Evolutionary conservation across 805 yeast species (phyloP).

Genomic region (Metschnikowia arizonensis): DNA sequence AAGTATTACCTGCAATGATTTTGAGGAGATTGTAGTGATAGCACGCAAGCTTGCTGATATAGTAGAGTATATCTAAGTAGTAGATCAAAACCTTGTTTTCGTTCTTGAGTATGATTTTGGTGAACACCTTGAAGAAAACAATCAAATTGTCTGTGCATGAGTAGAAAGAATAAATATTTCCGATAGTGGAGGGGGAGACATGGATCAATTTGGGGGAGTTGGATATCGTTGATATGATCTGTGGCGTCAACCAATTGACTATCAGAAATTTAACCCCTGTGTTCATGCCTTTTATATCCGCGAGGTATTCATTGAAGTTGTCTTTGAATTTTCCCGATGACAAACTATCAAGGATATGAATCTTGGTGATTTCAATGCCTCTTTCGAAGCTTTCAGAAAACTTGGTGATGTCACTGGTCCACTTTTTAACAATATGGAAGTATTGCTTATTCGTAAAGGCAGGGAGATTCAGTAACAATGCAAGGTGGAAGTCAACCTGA

Average conservation of each 20-base stretch:
- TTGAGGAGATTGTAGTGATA: slow-evolving; percentile 24
- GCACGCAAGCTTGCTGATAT: slow-evolving; percentile 27
- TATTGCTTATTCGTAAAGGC: slow-evolving; percentile 52
- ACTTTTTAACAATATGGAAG: slow-evolving; percentile 49
- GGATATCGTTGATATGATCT: slow-evolving; percentile 33
- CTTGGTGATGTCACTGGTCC: slow-evolving; percentile 33
- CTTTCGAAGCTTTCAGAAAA: slow-evolving; percentile 36
- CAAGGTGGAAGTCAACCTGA: slow-evolving; percentile 44
- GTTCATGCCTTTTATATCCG: slow-evolving; percentile 23
- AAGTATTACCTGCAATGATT: slow-evolving; percentile 27
- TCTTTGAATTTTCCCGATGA: slow-evolving; percentile 20
- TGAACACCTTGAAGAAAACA: slow-evolving; percentile 36
- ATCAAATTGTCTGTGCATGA: slow-evolving; percentile 38
- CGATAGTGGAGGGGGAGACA: slow-evolving; percentile 27
- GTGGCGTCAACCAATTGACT: slow-evolving; percentile 47
- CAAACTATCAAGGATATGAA: slow-evolving; percentile 31
- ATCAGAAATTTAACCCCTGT: slow-evolving; percentile 44
- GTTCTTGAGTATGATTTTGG: slow-evolving; percentile 33
- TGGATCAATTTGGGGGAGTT: slow-evolving; percentile 36
- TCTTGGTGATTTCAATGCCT: slow-evolving; percentile 31
- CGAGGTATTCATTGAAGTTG: slow-evolving; percentile 9
- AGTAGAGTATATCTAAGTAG: slow-evolving; percentile 40
- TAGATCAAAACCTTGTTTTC: slow-evolving; percentile 38
- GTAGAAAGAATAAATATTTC: slow-evolving; percentile 33
- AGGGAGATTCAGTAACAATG: slow-evolving; percentile 56